Percentiles rank a stretch among this genome's conserved stretches.
Evolutionary conservation across 306 rosid genomes (phyloP).

Genomic region (Sphenostylis stenocarpa): DNA sequence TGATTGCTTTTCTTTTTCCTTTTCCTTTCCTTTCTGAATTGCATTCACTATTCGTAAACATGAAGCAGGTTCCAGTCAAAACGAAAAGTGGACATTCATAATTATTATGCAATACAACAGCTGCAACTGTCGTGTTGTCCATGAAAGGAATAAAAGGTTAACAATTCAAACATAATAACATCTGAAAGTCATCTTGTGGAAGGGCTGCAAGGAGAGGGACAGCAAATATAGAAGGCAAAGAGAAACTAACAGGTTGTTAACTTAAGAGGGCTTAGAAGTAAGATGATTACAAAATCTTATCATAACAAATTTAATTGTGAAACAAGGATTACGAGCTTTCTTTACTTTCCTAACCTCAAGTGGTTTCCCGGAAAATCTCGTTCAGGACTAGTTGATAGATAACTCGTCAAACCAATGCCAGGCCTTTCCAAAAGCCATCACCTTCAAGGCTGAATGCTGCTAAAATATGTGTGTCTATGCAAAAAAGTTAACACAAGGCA

Average conservation of each 20-base stretch:
- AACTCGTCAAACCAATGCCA: neutral
- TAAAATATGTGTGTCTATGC: neutral
- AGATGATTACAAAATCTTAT: neutral
- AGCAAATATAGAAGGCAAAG: neutral
- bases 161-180: neutral
- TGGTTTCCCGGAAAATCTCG: neutral
- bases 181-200: neutral
- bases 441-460: neutral
- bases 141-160: neutral
- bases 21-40: neutral
- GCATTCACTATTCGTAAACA: neutral
- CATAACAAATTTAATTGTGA: neutral
- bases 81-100: neutral
- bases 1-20: neutral
- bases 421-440: neutral
- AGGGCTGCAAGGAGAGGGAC: neutral
- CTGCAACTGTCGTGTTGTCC: neutral
- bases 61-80: neutral
- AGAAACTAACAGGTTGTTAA: neutral
- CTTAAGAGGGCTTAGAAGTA: neutral
- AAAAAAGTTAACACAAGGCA: neutral
- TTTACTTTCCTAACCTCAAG: neutral
- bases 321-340: neutral
- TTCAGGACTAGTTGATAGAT: neutral
- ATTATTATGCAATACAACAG: neutral